phyloP scores from a whole-genome alignment of 2,329 filamentous ascomycete genomes.

The Dactylellina sp. region DNA sequence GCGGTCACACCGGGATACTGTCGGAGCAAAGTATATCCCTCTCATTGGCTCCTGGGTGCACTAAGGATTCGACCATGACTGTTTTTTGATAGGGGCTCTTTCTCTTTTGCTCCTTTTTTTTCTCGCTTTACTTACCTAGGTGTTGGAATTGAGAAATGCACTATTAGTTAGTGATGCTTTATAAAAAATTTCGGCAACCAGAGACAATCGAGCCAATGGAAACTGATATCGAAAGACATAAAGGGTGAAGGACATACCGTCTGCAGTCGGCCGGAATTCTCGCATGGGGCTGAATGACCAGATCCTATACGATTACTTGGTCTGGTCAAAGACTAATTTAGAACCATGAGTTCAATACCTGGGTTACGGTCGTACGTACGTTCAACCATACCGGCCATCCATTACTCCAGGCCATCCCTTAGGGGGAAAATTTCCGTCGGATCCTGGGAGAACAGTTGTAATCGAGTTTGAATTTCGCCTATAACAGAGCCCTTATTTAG shows the following conservation, averaged over 20 bases:
- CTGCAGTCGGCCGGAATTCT: conserved; percentile 21
- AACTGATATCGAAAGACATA: conserved; percentile 4
- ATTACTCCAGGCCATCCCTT: conserved; percentile 22
- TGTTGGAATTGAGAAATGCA: conserved; percentile 5
- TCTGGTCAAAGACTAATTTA: conserved; percentile 9
- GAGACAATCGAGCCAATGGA: conserved; percentile 14
- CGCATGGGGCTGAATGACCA: conserved; percentile 20
- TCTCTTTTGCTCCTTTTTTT: conserved; percentile 8
- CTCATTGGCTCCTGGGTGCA: conserved; percentile 14
- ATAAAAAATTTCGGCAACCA: not conserved
- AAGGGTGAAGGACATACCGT: conserved; percentile 18
- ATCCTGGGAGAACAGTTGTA: conserved; percentile 18
- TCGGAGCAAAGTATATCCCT: conserved; percentile 31
- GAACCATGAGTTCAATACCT: not conserved
- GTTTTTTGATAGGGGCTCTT: conserved; percentile 8
- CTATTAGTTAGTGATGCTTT: not conserved
- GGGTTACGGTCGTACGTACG: not conserved
- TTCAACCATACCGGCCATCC: conserved; percentile 13
- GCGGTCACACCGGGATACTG: conserved; percentile 18
- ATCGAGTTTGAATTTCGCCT: conserved; percentile 28
- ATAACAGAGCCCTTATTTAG: conserved; percentile 22
- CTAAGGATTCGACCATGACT: conserved; percentile 50
- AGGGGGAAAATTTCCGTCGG: conserved; percentile 24
- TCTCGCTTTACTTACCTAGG: conserved; percentile 6
- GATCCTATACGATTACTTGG: conserved; percentile 9